Evolutionary conservation across 306 rosid genomes (phyloP).

Genomic region (Quercus suber): DNA sequence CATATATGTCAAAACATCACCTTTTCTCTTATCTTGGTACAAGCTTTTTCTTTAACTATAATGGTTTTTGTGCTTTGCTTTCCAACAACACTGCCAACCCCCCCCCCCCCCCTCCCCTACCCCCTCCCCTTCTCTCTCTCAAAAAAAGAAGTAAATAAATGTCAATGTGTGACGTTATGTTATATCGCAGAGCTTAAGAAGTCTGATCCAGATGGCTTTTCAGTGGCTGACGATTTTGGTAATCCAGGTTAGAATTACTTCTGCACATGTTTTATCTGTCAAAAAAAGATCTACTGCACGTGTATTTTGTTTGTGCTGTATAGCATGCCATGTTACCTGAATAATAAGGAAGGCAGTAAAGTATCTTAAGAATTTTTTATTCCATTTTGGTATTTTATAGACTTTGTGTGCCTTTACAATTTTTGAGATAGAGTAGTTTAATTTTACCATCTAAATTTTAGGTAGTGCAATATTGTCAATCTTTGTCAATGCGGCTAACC

Average conservation of each 20-base stretch:
- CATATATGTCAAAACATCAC: conserved; percentile 70
- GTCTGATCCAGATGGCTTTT: conserved; percentile 50
- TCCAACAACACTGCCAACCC: conserved; percentile 5
- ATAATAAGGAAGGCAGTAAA: background rate
- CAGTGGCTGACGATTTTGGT: conserved; percentile 46
- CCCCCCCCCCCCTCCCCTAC: background rate
- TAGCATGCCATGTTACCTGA: conserved; percentile 19
- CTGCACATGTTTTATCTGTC: background rate
- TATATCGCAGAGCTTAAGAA: conserved; percentile 66
- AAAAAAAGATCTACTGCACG: background rate
- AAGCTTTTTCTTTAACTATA: conserved; percentile 6
- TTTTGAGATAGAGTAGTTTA: background rate
- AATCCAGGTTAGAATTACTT: conserved; percentile 59
- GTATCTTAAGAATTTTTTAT: background rate
- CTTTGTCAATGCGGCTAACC: background rate
- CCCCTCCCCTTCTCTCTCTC: too few relatives aligned
- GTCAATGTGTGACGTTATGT: conserved; percentile 23
- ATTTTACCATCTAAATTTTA: background rate
- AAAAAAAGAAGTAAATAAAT: conserved; percentile 3
- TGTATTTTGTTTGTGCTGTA: conserved; percentile 13
- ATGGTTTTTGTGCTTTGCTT: conserved; percentile 17
- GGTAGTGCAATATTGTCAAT: background rate
- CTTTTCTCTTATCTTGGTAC: conserved; percentile 81
- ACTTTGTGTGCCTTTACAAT: background rate
- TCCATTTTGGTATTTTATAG: background rate